A percentile compares a stretch with the other conserved stretches of the same genome.
These are phyloP conservation scores for Ceratobasidium sp. DNA, from an alignment of 1,284 basidiomycete species.

Conservation along the genomic window DNA sequence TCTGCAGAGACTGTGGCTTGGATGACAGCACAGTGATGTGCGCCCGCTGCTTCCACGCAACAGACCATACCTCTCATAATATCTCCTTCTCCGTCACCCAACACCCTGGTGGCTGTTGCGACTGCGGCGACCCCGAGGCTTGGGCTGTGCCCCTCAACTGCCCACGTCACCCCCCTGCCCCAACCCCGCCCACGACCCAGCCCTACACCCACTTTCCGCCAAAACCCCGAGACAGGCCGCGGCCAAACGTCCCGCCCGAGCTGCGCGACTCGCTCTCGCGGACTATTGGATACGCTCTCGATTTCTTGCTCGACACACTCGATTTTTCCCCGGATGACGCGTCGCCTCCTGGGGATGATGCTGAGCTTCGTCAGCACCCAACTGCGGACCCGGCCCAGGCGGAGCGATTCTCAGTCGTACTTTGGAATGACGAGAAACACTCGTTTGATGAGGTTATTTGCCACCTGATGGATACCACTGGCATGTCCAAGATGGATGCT, in stretches of 20 bases:
- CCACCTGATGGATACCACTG: conserved; percentile 76
- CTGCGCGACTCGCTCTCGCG: conserved; percentile 76
- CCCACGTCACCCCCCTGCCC: conserved; percentile 68
- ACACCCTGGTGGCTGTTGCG: conserved; percentile 90
- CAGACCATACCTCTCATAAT: conserved; percentile 85
- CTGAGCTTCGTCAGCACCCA: conserved; percentile 75
- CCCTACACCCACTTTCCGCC: conserved; percentile 50
- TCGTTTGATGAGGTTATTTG: conserved; percentile 90
- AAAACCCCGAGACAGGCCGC: conserved; percentile 41
- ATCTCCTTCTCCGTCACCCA: conserved; percentile 91
- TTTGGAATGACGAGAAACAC: conserved; percentile 99
- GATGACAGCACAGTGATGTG: conserved; percentile 92
- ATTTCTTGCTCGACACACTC: conserved; percentile 87
- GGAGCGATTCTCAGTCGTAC: conserved; percentile 84
- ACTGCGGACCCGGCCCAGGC: conserved; percentile 78
- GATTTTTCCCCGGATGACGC: conserved; percentile 87
- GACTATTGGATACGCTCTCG: conserved; percentile 80
- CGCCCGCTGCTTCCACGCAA: conserved; percentile 85
- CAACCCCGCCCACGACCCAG: conserved; percentile 52
- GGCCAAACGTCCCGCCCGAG: conserved; percentile 58
- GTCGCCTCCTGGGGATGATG: conserved; percentile 72
- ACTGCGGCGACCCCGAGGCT: conserved; percentile 90
- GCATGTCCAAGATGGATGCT: conserved; percentile 71
- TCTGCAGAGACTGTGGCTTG: conserved; percentile 83
- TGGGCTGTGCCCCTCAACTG: conserved; percentile 79